Evolutionary conservation across 768 basidiomycete genomes (phyloP).

Genomic region (Lenzites betulinus): DNA sequence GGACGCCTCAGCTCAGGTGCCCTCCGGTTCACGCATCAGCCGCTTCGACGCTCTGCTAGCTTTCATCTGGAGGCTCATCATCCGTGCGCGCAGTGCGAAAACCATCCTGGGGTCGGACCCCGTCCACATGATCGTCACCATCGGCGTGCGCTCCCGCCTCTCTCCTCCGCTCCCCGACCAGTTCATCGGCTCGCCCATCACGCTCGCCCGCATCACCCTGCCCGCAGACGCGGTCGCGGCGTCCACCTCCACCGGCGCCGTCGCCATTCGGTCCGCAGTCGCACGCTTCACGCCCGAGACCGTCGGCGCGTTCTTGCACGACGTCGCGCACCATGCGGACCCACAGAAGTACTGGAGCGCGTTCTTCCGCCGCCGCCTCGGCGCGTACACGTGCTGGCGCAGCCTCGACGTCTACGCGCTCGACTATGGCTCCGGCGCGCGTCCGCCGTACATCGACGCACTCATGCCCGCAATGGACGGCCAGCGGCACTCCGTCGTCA

Average conservation of each 20-base stretch:
- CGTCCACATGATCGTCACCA: constrained; percentile 31
- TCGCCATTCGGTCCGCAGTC: constrained; percentile 32
- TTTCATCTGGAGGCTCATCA: constrained; percentile 38
- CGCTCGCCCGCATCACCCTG: constrained; percentile 28
- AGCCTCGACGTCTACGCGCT: constrained; percentile 35
- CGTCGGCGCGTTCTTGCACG: constrained; percentile 35
- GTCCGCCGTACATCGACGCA: constrained; percentile 33
- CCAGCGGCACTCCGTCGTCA: too few relatives aligned
- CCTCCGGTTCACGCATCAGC: constrained; percentile 25
- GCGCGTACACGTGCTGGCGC: constrained; percentile 39
- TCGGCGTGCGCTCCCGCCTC: constrained; percentile 32
- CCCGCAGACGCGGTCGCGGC: constrained; percentile 7
- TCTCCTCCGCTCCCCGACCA: constrained; percentile 22
- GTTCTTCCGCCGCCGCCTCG: constrained; percentile 36
- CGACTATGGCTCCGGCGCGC: constrained; percentile 34
- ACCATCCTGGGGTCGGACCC: constrained; percentile 11
- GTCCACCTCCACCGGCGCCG: constrained; percentile 27
- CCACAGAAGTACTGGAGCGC: constrained; percentile 36
- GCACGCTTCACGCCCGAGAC: constrained; percentile 28
- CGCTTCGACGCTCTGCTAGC: constrained; percentile 40
- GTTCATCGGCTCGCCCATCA: constrained; percentile 38
- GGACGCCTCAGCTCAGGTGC: neutral
- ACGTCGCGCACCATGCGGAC: constrained; percentile 34
- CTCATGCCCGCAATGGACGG: constrained; percentile 31
- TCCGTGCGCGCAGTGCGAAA: constrained; percentile 32